Evolutionary conservation across 495 filamentous ascomycete species (phyloP), one percentile per base, ranked within the genome.

Genomic region (Monascus purpureus): DNA sequence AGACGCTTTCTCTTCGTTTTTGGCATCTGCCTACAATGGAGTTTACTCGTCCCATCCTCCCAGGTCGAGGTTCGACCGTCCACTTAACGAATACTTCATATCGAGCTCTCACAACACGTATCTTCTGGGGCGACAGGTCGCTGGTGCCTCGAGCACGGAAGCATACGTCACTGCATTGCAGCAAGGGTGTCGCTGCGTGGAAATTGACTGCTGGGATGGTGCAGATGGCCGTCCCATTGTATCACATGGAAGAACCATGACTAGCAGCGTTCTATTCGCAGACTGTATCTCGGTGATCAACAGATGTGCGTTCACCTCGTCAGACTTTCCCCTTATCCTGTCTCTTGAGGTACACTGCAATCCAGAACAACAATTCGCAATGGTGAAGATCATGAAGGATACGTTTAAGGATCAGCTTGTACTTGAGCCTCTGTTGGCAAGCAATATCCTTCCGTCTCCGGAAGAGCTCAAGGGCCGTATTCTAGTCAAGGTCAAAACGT

Each of bases 101-200:
- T 95, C 88, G 3, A 94, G 86, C 63, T 95, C 88, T 12, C 90
- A 97, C 64, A 97, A 97, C 53, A 96, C 90, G 7, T 97, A 97
- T 47, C 74, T 97, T 8, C 59, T 90, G 15, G 90, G 90, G 12
- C 76, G 85, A 14, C 90, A 97, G 52, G 77, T 96, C 7, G 77
- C 73, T 17, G 86, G 85, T 15, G 72, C 79, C 23, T 94, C 90
- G 13, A 95, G 85, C 41, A 77, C 86, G 8, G 90, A 97, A 50
- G 83, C 82, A 16, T 97, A 97, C 55, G 88, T 96, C 45, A 73
- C 70, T 32, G 84, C 86, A n/a, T 62, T 97, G 15, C 73, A 82
- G 41, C 72, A 77, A 29, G 87, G 85, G 25, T 97, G 90, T 49
- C 79, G 90, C 33, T 95, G 90, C 52, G 73, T 97, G 29, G 90